Evolutionary conservation across 257 asterid genomes (phyloP), one percentile per base, ranked within the genome.

Genomic region (Salvia miltiorrhiza): DNA sequence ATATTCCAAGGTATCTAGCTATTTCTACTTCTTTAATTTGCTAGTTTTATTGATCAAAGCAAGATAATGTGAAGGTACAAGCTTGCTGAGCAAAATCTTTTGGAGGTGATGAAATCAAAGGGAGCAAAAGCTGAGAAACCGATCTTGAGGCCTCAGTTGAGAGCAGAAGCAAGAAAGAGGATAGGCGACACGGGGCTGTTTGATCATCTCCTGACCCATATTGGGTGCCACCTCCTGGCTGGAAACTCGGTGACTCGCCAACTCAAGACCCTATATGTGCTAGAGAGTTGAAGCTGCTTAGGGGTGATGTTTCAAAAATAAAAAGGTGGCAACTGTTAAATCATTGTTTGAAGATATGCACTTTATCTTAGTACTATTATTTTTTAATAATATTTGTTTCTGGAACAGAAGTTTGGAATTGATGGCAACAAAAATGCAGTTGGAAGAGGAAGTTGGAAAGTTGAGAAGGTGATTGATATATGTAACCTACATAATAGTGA

Each of bases 201-300:
- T 52, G 99, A 93, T 77, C 99, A 93, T 73, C 91, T 93, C 24
- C 86, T 90, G 96, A 93, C 71, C 96, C 99, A 65, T 93, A 75
- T 68, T 93, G 99, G 99, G 79, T 86, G 52, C 99, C 99, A 52
- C 99, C 99, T 6, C 91, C 87, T 70, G 99, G 99, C 59, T 93
- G 99, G 99, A 75, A 80, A 63, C 93, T 73, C 32, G 99, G 99
- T 67, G 96, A 93, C 76, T 80, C 91, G 44, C 96, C 96, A 30
- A 87, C 90, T 65, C 99, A 91, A 77, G 95, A 90, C 62, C 99
- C 99, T 9, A 73, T 79, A 6, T 89, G 90, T 83, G 95, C 96
- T 20, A 79, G 75, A 67, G 96, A 87, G 74, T 55, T 93, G 43
- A 93, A 73, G 78, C 76, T 71, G 48, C 64, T 93, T 77, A 90